These are phyloP conservation scores for Auricularia cornea DNA, from an alignment of 768 basidiomycete species.

Conservation along the genomic window DNA sequence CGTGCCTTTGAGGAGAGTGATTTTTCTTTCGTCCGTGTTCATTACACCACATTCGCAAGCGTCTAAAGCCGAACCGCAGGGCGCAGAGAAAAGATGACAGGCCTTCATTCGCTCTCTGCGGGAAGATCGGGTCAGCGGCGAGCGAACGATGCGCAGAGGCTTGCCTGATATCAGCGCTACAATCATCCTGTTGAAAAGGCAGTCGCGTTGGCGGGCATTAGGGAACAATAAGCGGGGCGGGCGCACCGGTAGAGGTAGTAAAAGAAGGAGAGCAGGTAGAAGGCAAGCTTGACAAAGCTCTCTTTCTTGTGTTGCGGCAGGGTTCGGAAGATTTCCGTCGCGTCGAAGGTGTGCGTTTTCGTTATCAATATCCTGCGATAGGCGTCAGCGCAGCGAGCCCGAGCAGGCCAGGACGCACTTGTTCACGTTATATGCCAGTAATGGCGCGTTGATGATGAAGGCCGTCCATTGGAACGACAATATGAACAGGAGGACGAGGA, in stretches of 20 bases:
- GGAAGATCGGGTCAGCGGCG: too few species aligned
- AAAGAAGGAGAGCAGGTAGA: constrained; percentile 87
- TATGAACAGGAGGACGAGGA: constrained; percentile 83
- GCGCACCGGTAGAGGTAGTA: constrained; percentile 79
- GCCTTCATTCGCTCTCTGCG: too few species aligned
- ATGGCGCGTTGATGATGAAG: constrained; percentile 82
- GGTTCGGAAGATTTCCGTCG: constrained; percentile 97
- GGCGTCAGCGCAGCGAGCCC: background rate
- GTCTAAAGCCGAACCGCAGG: too few species aligned
- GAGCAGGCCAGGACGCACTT: constrained; percentile 51
- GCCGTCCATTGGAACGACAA: constrained; percentile 92
- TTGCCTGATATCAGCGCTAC: constrained; percentile 66
- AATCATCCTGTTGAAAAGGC: constrained; percentile 54
- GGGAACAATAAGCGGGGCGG: background rate
- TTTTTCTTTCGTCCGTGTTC: too few species aligned
- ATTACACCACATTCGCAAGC: too few species aligned
- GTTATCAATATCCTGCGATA: constrained; percentile 60
- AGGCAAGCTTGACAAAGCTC: constrained; percentile 89
- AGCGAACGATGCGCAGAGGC: too few species aligned
- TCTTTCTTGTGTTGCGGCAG: constrained; percentile 92
- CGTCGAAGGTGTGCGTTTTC: constrained; percentile 98
- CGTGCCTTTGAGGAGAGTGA: too few species aligned
- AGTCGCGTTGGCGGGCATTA: background rate
- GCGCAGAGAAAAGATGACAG: too few species aligned
- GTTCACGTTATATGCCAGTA: constrained; percentile 86